Conservation (phyloP, 2,329 filamentous ascomycete genomes). For the Metarhizium humberi region DNA sequence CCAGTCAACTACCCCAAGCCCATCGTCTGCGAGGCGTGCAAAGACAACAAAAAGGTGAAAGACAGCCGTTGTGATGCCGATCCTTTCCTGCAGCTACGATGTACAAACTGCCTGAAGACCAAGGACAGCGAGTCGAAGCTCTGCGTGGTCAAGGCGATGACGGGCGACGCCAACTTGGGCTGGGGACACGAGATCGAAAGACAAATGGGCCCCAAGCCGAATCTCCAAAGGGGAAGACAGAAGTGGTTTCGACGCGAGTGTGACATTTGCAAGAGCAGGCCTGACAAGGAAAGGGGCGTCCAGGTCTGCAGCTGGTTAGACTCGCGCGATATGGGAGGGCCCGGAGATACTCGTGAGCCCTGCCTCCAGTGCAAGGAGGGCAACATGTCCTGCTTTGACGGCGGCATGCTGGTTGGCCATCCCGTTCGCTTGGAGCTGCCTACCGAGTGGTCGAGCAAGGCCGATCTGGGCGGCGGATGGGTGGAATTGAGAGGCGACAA, state of each 20-base stretch:
- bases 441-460: slow-evolving; percentile 6
- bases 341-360: slow-evolving; percentile 5
- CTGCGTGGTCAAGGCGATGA: background rate
- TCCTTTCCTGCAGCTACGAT: slow-evolving; percentile 10
- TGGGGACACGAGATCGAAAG: background rate
- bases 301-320: slow-evolving; percentile 14
- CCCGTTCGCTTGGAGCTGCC: slow-evolving; percentile 6
- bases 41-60: background rate
- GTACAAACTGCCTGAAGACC: slow-evolving; percentile 10
- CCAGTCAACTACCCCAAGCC: slow-evolving; percentile 6
- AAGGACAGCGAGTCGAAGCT: background rate
- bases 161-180: background rate
- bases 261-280: slow-evolving; percentile 12
- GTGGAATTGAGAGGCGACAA: slow-evolving; percentile 8
- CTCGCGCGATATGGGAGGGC: slow-evolving; percentile 8
- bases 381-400: slow-evolving; percentile 12
- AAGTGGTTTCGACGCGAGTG: slow-evolving; percentile 16
- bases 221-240: slow-evolving; percentile 7
- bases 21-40: slow-evolving; percentile 10
- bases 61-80: slow-evolving; percentile 14
- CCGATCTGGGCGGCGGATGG: slow-evolving; percentile 9
- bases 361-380: slow-evolving; percentile 13
- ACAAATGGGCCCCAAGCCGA: slow-evolving; percentile 7
- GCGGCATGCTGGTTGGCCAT: slow-evolving; percentile 7
- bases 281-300: background rate